Conservation (phyloP, 225 moss, liverwort and hornwort genomes). For the Rhytidiadelphus loreus region DNA sequence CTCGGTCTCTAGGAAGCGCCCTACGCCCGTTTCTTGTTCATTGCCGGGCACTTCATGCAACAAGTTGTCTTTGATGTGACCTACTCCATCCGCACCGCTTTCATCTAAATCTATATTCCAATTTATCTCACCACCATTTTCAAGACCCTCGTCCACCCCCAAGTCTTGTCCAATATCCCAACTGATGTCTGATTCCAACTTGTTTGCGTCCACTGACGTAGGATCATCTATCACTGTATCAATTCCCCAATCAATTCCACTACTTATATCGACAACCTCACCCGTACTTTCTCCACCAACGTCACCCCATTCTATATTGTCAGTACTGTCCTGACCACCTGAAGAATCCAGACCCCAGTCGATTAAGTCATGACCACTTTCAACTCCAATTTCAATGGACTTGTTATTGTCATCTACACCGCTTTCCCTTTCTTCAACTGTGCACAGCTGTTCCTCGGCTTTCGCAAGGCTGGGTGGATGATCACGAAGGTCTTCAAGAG, state of each 20-base stretch:
- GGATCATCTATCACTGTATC: constrained; percentile 13
- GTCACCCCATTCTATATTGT: constrained; percentile 18
- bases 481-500: constrained; percentile 62
- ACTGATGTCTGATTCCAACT: constrained; percentile 43
- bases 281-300: background rate
- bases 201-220: constrained; percentile 10
- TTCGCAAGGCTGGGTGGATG: constrained; percentile 51
- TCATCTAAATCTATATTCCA: constrained; percentile 93
- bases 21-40: constrained; percentile 20
- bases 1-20: constrained; percentile 63
- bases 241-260: constrained; percentile 81
- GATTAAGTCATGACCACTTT: constrained; percentile 35
- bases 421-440: background rate
- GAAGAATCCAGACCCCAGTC: constrained; percentile 40
- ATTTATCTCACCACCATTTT: constrained; percentile 49
- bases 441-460: background rate
- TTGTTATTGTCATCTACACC: background rate
- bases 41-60: background rate
- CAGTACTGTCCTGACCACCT: constrained; percentile 9
- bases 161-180: constrained; percentile 66
- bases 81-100: constrained; percentile 13
- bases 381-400: constrained; percentile 4
- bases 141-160: constrained; percentile 21
- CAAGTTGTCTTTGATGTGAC: background rate
- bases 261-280: constrained; percentile 4